phyloP scores from a whole-genome alignment of 78 protist genomes.

The Guillardia theta region DNA sequence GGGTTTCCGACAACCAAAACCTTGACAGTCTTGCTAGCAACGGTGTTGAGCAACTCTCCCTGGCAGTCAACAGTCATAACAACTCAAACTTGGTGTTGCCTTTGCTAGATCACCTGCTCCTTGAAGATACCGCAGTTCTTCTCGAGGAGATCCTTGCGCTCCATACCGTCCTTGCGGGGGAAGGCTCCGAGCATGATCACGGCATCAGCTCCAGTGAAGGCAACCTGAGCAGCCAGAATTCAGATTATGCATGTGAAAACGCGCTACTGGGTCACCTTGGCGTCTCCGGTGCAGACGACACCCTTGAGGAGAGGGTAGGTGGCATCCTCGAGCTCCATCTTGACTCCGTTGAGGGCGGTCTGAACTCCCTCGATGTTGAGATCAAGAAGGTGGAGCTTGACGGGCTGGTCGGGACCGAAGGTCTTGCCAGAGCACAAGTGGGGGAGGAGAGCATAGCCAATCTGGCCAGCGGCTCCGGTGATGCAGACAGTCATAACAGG shows the following conservation, averaged over 20 bases:
- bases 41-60: slow-evolving; percentile 74
- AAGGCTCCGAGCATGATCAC: slow-evolving; percentile 91
- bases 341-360: slow-evolving; percentile 62
- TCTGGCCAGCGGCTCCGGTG: slow-evolving; percentile 74
- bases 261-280: neutral
- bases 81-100: neutral
- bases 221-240: neutral
- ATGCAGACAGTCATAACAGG: slow-evolving; percentile 32
- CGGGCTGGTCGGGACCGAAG: slow-evolving; percentile 78
- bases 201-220: slow-evolving; percentile 61
- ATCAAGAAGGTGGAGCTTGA: slow-evolving; percentile 87
- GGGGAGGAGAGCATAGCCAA: slow-evolving; percentile 57
- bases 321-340: slow-evolving; percentile 50
- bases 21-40: slow-evolving; percentile 73
- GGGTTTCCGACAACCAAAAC: slow-evolving; percentile 95
- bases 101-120: slow-evolving; percentile 52
- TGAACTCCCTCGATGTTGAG: slow-evolving; percentile 44
- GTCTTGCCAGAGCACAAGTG: slow-evolving; percentile 48
- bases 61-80: neutral
- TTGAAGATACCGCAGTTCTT: slow-evolving; percentile 85
- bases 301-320: slow-evolving; percentile 53
- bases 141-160: slow-evolving; percentile 85
- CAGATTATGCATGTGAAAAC: neutral
- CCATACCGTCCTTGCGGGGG: slow-evolving; percentile 95
- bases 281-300: neutral